phyloP scores from a whole-genome alignment of 805 yeast genomes.

The Metschnikowia orientalis region DNA sequence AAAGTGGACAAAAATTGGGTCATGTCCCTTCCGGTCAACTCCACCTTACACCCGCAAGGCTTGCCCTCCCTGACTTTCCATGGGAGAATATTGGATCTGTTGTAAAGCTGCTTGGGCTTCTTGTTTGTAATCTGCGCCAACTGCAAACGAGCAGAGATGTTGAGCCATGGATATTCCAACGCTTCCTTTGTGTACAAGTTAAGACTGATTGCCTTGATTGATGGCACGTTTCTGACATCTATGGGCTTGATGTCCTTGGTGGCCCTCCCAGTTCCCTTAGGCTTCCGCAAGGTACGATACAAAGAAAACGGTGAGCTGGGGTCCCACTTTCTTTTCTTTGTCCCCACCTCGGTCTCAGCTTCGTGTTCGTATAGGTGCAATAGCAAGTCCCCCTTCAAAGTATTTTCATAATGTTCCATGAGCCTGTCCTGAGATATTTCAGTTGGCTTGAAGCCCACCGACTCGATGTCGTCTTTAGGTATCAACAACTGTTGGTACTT shows the following conservation, averaged over 20 bases:
- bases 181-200: slow-evolving; percentile 77
- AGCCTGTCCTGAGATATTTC: slow-evolving; percentile 78
- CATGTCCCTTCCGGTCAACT: slow-evolving; percentile 74
- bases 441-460: slow-evolving; percentile 72
- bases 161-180: slow-evolving; percentile 62
- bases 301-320: slow-evolving; percentile 83
- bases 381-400: slow-evolving; percentile 70
- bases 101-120: slow-evolving; percentile 68
- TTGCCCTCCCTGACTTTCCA: slow-evolving; percentile 87
- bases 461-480: slow-evolving; percentile 69
- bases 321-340: slow-evolving; percentile 79
- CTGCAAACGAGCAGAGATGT: slow-evolving; percentile 72
- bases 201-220: slow-evolving; percentile 59
- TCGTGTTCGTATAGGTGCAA: slow-evolving; percentile 73
- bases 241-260: slow-evolving; percentile 71
- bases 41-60: slow-evolving; percentile 86
- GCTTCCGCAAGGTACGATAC: slow-evolving; percentile 73
- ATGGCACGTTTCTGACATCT: slow-evolving; percentile 67
- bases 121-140: slow-evolving; percentile 92
- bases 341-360: slow-evolving; percentile 51
- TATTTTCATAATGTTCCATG: slow-evolving; percentile 67
- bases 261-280: slow-evolving; percentile 69
- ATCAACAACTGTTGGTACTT: slow-evolving; percentile 63
- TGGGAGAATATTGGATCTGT: slow-evolving; percentile 73
- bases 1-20: slow-evolving; percentile 80